These are phyloP conservation scores for Euphorbia schlechtendalii DNA, from an alignment of 441 rosid species.

Conservation along the genomic window DNA sequence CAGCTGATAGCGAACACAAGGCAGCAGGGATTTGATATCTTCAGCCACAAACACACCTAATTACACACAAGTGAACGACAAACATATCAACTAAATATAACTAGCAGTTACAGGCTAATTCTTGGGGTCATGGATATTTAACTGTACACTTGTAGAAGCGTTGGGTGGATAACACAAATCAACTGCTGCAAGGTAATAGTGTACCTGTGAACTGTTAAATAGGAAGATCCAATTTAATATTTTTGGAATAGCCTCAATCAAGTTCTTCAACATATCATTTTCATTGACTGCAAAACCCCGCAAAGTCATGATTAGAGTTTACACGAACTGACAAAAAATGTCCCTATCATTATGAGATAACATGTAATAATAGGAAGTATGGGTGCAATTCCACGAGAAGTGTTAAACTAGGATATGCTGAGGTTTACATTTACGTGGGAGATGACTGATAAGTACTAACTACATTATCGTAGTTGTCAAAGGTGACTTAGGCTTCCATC, in stretches of 20 bases:
- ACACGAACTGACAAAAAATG: slow-evolving; percentile 8
- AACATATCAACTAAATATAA: background rate
- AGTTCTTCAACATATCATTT: slow-evolving; percentile 51
- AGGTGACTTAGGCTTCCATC: no score
- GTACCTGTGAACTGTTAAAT: slow-evolving; percentile 69
- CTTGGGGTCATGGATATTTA: background rate
- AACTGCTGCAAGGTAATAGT: slow-evolving; percentile 1
- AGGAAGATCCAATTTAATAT: slow-evolving; percentile 64
- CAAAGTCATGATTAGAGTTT: slow-evolving; percentile 24
- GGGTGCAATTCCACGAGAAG: slow-evolving; percentile 16
- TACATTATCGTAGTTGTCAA: background rate
- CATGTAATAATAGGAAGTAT: slow-evolving; percentile 2
- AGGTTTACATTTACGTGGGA: background rate
- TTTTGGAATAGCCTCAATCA: slow-evolving; percentile 72
- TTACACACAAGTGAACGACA: background rate
- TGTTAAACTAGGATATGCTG: slow-evolving; percentile 15
- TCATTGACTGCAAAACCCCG: slow-evolving; percentile 59
- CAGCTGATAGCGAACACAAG: background rate
- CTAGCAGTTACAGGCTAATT: background rate
- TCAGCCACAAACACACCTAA: background rate
- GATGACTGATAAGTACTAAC: background rate
- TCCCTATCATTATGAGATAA: slow-evolving; percentile 11
- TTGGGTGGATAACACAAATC: background rate
- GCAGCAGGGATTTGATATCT: background rate
- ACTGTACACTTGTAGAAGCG: background rate